Evolutionary conservation across 352 stramenopile species (phyloP), one percentile per base, ranked within the genome.

Genomic region (Albugo candida): DNA sequence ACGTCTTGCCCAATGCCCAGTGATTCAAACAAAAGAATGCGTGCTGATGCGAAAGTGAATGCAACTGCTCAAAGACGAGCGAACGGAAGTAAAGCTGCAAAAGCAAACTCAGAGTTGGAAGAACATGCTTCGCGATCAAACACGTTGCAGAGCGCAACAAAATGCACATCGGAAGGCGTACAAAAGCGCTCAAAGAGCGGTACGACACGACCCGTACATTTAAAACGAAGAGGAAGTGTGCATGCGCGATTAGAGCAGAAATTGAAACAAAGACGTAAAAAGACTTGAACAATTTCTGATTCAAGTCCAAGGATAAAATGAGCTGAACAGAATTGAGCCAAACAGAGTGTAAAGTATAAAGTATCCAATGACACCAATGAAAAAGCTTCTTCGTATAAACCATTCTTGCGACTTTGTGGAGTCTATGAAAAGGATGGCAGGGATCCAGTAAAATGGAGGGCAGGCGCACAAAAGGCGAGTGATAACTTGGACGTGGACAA

Each of bases 241-340:
- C 24, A 31, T 31, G 24, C 3, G 24, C 24, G 24, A 31, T 31
- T 31, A 31, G 24, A 31, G 24, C 24, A 31, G 8, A 31, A 31
- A 31, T 10, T 31, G 8, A 31, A 31, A 8, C 24, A 31, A 3
- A 43, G 38, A 19, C 38, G 38, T 24, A 43, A 24, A 19, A 19
- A 24, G 17, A 19, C 20, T 8, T 43, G 17, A 41, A 24, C 38
- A 24, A 3, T 24, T 43, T 43, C 8, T 14, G 36, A 43, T 24
- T 56, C 60, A 83, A 14, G 74, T 91, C 77, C 77, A 91, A 36
- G 77, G 77, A 49, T 87, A 91, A 53, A 91, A 91, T 2, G 74
- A 69, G 27, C 63, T 55, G 36, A 91, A 91, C 37, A 91, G 69
- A 24, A 67, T 63, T 5, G 58, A 60, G 3, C 77, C 77, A 10